Evolutionary conservation across 2,329 filamentous ascomycete species (phyloP), one percentile per base, ranked within the genome.

Genomic region (Claviceps purpurea): DNA sequence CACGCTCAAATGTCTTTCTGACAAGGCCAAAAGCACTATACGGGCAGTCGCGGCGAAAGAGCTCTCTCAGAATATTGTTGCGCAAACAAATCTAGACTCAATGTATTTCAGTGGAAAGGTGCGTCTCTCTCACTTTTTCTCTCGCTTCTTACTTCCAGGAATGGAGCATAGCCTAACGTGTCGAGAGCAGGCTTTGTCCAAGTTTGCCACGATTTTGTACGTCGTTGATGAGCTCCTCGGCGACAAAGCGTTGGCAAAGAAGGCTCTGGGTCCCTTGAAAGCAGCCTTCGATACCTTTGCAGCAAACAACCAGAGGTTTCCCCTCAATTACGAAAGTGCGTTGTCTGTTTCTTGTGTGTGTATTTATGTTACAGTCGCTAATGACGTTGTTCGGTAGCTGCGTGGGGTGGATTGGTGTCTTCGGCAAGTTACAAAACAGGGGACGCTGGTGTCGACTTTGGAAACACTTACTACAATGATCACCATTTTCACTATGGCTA

Each of bases 41-140:
- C 69, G 71, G 39, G 71, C 75, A 1, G 73, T 82, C 8, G 85
- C 88, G 1, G 72, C 75, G n/a, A 76, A 74, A 20, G 93, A 98
- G 65, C 71, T 95, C 1, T 76, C 79, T 1, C 84, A 93, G 66
- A 77, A 89, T 63, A 87, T 96, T 67, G 67, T 73, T n/a, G 70
- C 72, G 0, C 84, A 93, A 61, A 81, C 81, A 5, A 79, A 93
- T 56, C 72, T 87, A 39, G 79, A 91, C 63, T 95, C 89, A 40
- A 90, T 95, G 81, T 97, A 97, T 68, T 96, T 85, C 66, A 87
- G 86, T 59, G 93, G 93, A 59, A 97, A 91, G 73, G 85, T 77
- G 55, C 58, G 66, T 55, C 7, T 13, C 0, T 8, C 2, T 49
- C n/a, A 20, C n/a, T 26, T 7, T 44, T 14, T 16, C 22, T 26